Base-by-base conservation (phyloP, 306 rosid genomes). In the Prosopis cineraria region DNA sequence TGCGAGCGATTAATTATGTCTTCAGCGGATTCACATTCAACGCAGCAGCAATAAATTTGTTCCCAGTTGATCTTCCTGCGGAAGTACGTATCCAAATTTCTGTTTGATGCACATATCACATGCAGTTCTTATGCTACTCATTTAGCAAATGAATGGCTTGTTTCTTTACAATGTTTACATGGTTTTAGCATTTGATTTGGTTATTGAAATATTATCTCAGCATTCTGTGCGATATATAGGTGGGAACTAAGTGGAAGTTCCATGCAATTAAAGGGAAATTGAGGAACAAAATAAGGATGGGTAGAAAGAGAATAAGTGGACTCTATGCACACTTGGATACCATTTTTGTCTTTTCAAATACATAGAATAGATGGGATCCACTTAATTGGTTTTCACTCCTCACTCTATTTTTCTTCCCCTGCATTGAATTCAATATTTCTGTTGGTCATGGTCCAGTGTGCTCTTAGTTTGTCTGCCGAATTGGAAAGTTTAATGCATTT, bases 21-120 rank as follows among this genome's bases (percentile, higher is more conserved):
- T 30, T 34, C 94, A 96, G 99, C 68, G 94, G 91, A 84, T 82
- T 96, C 83, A 70, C 86, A 72, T 93, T 96, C 88, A 86, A 89
- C 66, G 31, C 88, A 10, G 91, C 20, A 73, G 97, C 93, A 80
- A 93, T 96, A 86, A 88, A 88, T 82, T 89, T 96, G 94, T 93
- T 91, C 83, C 88, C 93, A 14, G 85, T 83, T 70, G 91, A 89
- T 84, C 87, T 84, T 65, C 85, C 86, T 27, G 41, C 86, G 19
- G 93, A 86, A 79, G 99, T 93, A 91, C 73, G 92, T 82, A 50
- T 74, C 81, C 73, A 70, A 60, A 36, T 29, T 20, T 79, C 76
- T 19, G 19, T 43, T 40, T 33, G 31, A 58, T 52, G 53, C 33
- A n/a, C 31, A 17, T 29, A 27, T 44, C 30, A 20, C 31, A 52